phyloP scores from a whole-genome alignment of 2,329 filamentous ascomycete genomes.

The Sphaerostilbella broomeana region DNA sequence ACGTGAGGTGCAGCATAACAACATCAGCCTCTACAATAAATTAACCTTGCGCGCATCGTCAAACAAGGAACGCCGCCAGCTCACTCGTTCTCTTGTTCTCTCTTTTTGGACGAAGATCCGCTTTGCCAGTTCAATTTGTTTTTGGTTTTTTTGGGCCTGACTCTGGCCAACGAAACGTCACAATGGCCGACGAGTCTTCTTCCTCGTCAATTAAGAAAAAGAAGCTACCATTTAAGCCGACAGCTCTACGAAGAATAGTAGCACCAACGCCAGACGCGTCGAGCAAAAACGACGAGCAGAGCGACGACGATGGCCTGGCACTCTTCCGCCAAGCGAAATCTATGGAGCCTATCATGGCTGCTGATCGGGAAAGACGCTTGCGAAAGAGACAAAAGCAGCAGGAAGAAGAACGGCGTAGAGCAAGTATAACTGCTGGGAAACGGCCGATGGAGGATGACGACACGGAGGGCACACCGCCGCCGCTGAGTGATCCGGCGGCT shows the following conservation, averaged over 20 bases:
- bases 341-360: constrained; percentile 40
- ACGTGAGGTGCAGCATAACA: neutral
- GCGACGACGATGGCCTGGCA: constrained; percentile 32
- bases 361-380: constrained; percentile 32
- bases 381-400: constrained; percentile 22
- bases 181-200: constrained; percentile 25
- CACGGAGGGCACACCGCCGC: constrained; percentile 16
- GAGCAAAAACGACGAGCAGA: constrained; percentile 14
- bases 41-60: too few species aligned
- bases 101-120: neutral
- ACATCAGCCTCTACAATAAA: too few species aligned
- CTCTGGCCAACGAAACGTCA: constrained; percentile 15
- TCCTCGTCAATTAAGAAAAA: constrained; percentile 26
- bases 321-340: constrained; percentile 46
- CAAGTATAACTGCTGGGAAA: constrained; percentile 16
- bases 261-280: constrained; percentile 20
- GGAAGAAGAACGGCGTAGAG: constrained; percentile 16
- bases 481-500: constrained; percentile 15
- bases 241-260: constrained; percentile 32
- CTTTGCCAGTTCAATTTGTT: neutral
- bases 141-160: neutral
- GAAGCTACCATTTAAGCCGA: constrained; percentile 45
- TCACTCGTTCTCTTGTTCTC: neutral
- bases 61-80: too few species aligned
- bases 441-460: constrained; percentile 16